Evolutionary conservation across 345 rosid species (phyloP).

Genomic region (Raphanus raphanistrum): DNA sequence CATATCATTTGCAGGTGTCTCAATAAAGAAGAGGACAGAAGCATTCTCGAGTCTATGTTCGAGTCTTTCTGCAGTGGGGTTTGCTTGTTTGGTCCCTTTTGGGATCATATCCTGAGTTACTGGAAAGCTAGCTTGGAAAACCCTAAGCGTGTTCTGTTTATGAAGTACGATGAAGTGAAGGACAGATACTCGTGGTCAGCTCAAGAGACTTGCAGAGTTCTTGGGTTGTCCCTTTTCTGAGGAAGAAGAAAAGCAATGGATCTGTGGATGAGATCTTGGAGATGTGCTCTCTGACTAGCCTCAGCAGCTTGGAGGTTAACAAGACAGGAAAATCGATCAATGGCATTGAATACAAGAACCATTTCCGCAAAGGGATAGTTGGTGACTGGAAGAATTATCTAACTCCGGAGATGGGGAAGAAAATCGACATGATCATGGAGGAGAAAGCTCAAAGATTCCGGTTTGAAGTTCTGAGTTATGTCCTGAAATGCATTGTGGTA

Average conservation of each 20-base stretch:
- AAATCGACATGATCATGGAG: background rate
- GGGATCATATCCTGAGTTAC: conserved; percentile 55
- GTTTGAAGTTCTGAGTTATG: background rate
- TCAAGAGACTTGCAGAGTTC: conserved; percentile 45
- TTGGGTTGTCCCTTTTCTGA: conserved; percentile 41
- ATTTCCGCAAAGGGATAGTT: background rate
- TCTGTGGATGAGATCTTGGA: conserved; percentile 39
- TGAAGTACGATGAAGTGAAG: background rate
- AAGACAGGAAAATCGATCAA: background rate
- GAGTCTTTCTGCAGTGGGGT: conserved; percentile 46
- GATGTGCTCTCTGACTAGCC: conserved; percentile 45
- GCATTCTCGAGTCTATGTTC: conserved; percentile 38
- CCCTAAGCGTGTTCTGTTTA: conserved; percentile 7
- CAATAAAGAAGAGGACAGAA: background rate
- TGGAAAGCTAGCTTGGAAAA: conserved; percentile 52
- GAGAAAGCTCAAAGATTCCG: background rate
- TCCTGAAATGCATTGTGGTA: background rate
- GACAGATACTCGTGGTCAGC: conserved; percentile 13
- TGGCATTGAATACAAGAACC: background rate
- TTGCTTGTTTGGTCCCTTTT: conserved; percentile 45
- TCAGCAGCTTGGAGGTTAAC: conserved; percentile 51
- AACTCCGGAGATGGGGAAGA: background rate
- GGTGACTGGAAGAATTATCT: background rate
- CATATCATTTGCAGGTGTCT: background rate
- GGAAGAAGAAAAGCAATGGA: conserved; percentile 38